Evolutionary conservation across 176 grass and related monocot species (phyloP).

Genomic region (Carex scoparia): DNA sequence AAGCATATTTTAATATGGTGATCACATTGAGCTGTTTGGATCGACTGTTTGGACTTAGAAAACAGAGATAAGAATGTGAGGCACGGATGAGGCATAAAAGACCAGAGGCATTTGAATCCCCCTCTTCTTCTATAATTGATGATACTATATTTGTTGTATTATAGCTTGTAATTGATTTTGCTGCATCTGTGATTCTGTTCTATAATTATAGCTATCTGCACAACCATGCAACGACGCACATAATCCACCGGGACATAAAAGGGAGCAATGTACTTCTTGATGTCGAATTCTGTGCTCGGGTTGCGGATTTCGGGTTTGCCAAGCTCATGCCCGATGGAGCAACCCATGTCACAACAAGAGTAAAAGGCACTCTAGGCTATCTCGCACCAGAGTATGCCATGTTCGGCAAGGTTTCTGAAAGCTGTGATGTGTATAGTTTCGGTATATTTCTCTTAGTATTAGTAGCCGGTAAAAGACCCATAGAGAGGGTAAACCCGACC

Average conservation of each 20-base stretch:
- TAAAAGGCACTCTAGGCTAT: slow-evolving; percentile 91
- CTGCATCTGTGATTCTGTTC: not conserved
- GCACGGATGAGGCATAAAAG: too few relatives aligned
- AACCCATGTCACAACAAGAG: slow-evolving; percentile 86
- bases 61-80: too few relatives aligned
- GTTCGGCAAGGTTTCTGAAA: slow-evolving; percentile 80
- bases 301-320: slow-evolving; percentile 87
- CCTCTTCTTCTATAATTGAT: too few relatives aligned
- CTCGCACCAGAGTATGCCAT: slow-evolving; percentile 93
- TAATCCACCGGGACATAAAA: slow-evolving; percentile 89
- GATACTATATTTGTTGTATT: too few relatives aligned
- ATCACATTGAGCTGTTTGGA: too few relatives aligned
- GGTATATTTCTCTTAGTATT: slow-evolving; percentile 75
- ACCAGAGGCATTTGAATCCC: too few relatives aligned
- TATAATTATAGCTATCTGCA: slow-evolving; percentile 62
- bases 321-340: slow-evolving; percentile 84
- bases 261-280: slow-evolving; percentile 83
- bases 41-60: too few relatives aligned
- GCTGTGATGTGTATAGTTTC: slow-evolving; percentile 76
- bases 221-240: slow-evolving; percentile 54
- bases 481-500: slow-evolving; percentile 61
- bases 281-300: slow-evolving; percentile 49
- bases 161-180: not conserved
- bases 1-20: too few relatives aligned
- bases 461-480: slow-evolving; percentile 64